These are phyloP conservation scores for Termitomyces sp. DNA, from an alignment of 1,284 basidiomycete species.

Conservation along the genomic window DNA sequence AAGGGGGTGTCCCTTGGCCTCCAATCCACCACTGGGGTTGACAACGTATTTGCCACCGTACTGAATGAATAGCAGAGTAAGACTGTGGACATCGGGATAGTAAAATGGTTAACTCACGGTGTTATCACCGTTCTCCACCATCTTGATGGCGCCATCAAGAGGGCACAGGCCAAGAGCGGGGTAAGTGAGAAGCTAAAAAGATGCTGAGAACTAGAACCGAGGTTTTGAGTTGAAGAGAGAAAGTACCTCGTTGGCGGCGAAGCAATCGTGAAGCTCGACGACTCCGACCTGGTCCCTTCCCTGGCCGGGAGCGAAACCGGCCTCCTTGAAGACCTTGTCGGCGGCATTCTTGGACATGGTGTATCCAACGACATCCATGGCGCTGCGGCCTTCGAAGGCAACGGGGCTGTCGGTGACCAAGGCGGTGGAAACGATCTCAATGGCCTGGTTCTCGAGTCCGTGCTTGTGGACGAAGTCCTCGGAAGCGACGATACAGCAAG, in stretches of 20 bases:
- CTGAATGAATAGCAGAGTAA: conserved; percentile 34
- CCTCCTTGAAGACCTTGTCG: conserved; percentile 67
- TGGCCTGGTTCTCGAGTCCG: conserved; percentile 79
- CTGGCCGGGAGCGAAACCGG: conserved; percentile 60
- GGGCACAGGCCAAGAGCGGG: conserved; percentile 77
- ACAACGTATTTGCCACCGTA: conserved; percentile 86
- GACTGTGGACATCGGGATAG: conserved; percentile 1
- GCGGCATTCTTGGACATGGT: conserved; percentile 71
- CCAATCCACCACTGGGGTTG: conserved; percentile 83
- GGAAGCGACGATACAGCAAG: conserved; percentile 72
- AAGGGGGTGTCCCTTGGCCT: conserved; percentile 83
- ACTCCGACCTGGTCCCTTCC: conserved; percentile 78
- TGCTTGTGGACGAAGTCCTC: conserved; percentile 79
- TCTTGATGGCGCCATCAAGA: conserved; percentile 64
- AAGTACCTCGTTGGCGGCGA: conserved; percentile 68
- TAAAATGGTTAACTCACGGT: conserved; percentile 47
- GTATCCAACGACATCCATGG: conserved; percentile 75
- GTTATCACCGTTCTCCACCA: conserved; percentile 77
- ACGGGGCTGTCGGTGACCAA: conserved; percentile 61
- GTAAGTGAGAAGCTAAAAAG: conserved; percentile 69
- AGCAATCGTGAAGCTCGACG: conserved; percentile 84
- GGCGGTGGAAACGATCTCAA: conserved; percentile 68
- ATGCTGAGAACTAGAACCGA: not conserved
- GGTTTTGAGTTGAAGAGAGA: not conserved
- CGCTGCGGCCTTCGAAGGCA: conserved; percentile 61